A percentile compares a stretch with the other conserved stretches of the same genome.
phyloP scores from a whole-genome alignment of 495 filamentous ascomycete species.

The Pyrenula massariospora region DNA sequence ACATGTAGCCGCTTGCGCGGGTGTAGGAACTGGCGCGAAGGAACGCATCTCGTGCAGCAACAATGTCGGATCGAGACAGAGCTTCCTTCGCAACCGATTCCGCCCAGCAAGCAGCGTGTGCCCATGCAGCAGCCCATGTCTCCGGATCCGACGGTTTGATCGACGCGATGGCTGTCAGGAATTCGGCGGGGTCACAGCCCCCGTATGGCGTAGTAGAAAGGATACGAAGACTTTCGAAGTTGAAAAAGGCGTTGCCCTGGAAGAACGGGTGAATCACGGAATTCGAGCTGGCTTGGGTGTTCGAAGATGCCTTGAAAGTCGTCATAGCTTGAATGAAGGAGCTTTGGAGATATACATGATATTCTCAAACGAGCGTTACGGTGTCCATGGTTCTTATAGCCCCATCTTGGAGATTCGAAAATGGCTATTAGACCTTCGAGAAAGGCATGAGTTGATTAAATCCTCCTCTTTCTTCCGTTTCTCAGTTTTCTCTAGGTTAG shows the following conservation, averaged over 20 bases:
- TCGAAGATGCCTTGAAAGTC: background rate
- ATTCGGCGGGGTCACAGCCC: slow-evolving; percentile 30
- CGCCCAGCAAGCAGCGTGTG: slow-evolving; percentile 20
- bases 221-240: slow-evolving; percentile 34
- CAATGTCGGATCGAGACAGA: too few species aligned
- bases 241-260: slow-evolving; percentile 25
- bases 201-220: slow-evolving; percentile 21
- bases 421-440: background rate
- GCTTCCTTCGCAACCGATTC: slow-evolving; percentile 21
- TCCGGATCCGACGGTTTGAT: slow-evolving; percentile 28
- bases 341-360: background rate
- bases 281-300: background rate
- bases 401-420: background rate
- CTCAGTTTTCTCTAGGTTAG: background rate
- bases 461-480: background rate
- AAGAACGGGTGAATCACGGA: slow-evolving; percentile 12
- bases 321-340: background rate
- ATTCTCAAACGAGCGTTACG: background rate
- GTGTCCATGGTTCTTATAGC: background rate
- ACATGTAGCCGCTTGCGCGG: background rate
- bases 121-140: too few species aligned
- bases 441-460: background rate
- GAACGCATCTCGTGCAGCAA: too few species aligned
- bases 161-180: slow-evolving; percentile 20
- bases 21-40: background rate